Percentiles rank a stretch among this genome's conserved stretches.
phyloP scores from a whole-genome alignment of 108 stramenopile genomes.

The Cyclotella distinguenda region DNA sequence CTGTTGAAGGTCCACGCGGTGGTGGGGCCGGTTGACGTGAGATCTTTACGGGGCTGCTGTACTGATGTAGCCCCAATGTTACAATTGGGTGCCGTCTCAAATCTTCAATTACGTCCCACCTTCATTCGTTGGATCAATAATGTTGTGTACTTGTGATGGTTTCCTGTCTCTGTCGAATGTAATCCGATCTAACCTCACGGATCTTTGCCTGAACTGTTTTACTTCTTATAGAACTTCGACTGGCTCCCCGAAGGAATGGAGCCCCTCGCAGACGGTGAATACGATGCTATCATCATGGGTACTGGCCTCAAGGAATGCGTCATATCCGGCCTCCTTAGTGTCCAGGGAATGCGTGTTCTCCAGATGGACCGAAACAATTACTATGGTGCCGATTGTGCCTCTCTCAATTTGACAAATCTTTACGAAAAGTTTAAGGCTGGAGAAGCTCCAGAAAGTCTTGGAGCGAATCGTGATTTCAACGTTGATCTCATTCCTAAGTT shows the following conservation, averaged over 20 bases:
- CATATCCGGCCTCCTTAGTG: slow-evolving; percentile 94
- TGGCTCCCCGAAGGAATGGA: slow-evolving; percentile 94
- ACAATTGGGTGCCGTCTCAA: too few relatives aligned
- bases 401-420: slow-evolving; percentile 94
- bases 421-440: slow-evolving; percentile 96
- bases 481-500: slow-evolving; percentile 99
- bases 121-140: too few relatives aligned
- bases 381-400: slow-evolving; percentile 98
- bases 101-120: too few relatives aligned
- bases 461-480: slow-evolving; percentile 95
- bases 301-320: slow-evolving; percentile 99
- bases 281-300: slow-evolving; percentile 98
- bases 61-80: too few relatives aligned
- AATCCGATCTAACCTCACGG: not conserved
- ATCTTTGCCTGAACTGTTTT: not conserved
- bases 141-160: too few relatives aligned
- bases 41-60: too few relatives aligned
- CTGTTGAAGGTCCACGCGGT: too few relatives aligned
- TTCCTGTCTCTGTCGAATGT: too few relatives aligned
- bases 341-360: slow-evolving; percentile 93
- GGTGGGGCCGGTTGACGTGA: too few relatives aligned
- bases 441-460: slow-evolving; percentile 71
- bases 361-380: slow-evolving; percentile 98
- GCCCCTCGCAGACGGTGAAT: slow-evolving; percentile 97
- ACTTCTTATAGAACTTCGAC: slow-evolving; percentile 58